Evolutionary conservation across 768 basidiomycete genomes (phyloP).

Genomic region (Collybia nuda): DNA sequence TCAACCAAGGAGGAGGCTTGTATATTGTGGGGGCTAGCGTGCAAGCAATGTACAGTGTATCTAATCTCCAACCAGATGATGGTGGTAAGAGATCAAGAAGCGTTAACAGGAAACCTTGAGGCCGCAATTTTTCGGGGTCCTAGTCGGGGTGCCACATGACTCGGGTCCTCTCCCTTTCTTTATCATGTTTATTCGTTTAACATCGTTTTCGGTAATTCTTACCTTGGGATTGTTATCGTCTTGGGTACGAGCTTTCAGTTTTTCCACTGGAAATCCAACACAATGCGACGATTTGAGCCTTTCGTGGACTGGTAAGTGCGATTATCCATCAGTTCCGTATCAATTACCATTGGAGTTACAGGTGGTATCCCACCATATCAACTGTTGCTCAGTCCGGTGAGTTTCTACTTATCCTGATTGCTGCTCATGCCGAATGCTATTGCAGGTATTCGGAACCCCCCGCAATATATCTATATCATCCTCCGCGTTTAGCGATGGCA

Average conservation of each 20-base stretch:
- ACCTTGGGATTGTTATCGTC: slow-evolving; percentile 19
- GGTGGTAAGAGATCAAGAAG: too few species aligned
- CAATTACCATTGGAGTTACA: slow-evolving; percentile 20
- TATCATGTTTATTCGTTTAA: slow-evolving; percentile 9
- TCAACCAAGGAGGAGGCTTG: too few species aligned
- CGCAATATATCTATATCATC: slow-evolving; percentile 54
- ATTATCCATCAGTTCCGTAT: slow-evolving; percentile 1
- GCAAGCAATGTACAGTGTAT: too few species aligned
- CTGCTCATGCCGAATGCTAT: slow-evolving; percentile 7
- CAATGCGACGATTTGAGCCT: slow-evolving; percentile 64
- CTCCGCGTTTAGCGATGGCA: slow-evolving; percentile 50
- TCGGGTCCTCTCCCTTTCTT: slow-evolving; percentile 14
- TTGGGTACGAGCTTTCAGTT: slow-evolving; percentile 42
- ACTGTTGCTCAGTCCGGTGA: slow-evolving; percentile 51
- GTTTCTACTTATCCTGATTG: slow-evolving; percentile 17
- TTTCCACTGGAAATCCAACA: slow-evolving; percentile 41
- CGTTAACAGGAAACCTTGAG: too few species aligned
- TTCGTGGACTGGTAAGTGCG: slow-evolving; percentile 57
- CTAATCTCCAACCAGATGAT: too few species aligned
- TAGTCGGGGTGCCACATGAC: too few species aligned
- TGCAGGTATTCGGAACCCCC: slow-evolving; percentile 53
- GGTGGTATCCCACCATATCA: slow-evolving; percentile 60
- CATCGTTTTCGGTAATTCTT: slow-evolving; percentile 18
- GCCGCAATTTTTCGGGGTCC: too few species aligned
- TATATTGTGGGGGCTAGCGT: too few species aligned